These are phyloP conservation scores for Microcera coccophila DNA, from an alignment of 2,329 filamentous ascomycete species.

Conservation along the genomic window DNA sequence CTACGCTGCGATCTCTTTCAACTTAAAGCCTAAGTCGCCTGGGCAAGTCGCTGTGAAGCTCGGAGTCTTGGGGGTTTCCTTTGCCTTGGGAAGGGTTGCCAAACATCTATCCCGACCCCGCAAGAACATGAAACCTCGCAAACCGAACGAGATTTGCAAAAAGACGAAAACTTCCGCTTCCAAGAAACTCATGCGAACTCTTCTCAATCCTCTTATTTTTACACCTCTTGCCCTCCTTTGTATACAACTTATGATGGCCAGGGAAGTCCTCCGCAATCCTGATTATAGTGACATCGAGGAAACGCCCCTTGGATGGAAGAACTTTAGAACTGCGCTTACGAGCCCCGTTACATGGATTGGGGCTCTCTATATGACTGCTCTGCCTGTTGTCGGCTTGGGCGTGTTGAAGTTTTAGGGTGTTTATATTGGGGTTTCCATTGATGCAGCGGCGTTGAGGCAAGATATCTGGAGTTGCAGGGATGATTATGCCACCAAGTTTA, in stretches of 20 bases:
- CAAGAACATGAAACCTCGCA: too few species aligned
- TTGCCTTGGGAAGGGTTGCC: neutral
- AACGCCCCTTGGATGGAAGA: conserved; percentile 16
- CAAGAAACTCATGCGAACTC: conserved; percentile 1
- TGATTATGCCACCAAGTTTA: neutral
- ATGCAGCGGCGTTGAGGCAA: neutral
- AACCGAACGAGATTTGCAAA: too few species aligned
- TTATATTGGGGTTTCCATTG: neutral
- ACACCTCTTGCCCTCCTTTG: too few species aligned
- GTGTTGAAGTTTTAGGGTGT: neutral
- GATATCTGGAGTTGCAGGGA: neutral
- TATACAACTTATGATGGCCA: too few species aligned
- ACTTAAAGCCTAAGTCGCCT: neutral
- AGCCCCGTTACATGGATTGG: conserved; percentile 16
- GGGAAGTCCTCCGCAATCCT: conserved; percentile 11
- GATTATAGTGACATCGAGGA: conserved; percentile 1
- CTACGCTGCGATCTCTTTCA: neutral
- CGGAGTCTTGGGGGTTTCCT: neutral
- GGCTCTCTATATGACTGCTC: conserved; percentile 5
- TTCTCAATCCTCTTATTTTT: too few species aligned
- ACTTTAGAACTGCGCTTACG: conserved; percentile 15
- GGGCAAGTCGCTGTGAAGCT: neutral
- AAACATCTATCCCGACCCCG: neutral
- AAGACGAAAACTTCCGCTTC: neutral
- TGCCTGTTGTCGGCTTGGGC: conserved; percentile 9